phyloP scores from a whole-genome alignment of 148 eudicot genomes.

The Mesembryanthemum crystallinum region DNA sequence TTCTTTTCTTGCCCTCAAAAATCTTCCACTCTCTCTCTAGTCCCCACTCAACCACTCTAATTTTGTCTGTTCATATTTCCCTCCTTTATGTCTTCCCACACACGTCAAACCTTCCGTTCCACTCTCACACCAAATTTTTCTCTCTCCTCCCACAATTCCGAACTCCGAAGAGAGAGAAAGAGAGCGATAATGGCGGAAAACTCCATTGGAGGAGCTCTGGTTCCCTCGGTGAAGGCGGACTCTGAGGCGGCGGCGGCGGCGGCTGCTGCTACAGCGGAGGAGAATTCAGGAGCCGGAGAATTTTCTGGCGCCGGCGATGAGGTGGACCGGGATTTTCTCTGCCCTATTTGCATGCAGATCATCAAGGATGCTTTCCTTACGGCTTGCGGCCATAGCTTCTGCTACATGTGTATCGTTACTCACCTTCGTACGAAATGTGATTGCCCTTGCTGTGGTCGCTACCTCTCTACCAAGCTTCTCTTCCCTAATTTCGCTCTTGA shows the following conservation, averaged over 20 bases:
- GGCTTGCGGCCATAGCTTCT: constrained; percentile 83
- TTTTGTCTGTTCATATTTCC: background rate
- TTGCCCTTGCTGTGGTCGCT: constrained; percentile 71
- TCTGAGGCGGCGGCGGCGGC: constrained; percentile 14
- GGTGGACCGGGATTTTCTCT: constrained; percentile 55
- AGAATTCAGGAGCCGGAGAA: constrained; percentile 17
- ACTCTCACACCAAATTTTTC: background rate
- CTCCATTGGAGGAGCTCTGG: constrained; percentile 39
- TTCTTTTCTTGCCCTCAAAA: constrained; percentile 17
- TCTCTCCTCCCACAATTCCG: constrained; percentile 1
- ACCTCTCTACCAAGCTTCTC: constrained; percentile 51
- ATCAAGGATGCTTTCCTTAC: constrained; percentile 79
- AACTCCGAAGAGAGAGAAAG: background rate
- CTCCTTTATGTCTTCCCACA: constrained; percentile 5
- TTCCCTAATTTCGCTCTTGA: constrained; percentile 86
- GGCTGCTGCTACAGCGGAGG: background rate
- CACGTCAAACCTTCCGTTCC: constrained; percentile 5
- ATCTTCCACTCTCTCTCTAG: background rate
- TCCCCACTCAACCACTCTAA: constrained; percentile 3
- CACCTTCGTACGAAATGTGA: constrained; percentile 67
- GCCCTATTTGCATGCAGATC: constrained; percentile 93
- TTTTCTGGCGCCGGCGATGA: constrained; percentile 10
- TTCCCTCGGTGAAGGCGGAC: constrained; percentile 48
- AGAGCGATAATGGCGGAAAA: constrained; percentile 26
- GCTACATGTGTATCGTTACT: constrained; percentile 75